Evolutionary conservation across 805 yeast species (phyloP), one percentile per base, ranked within the genome.

Genomic region (Diddensiella caesifluorescens): DNA sequence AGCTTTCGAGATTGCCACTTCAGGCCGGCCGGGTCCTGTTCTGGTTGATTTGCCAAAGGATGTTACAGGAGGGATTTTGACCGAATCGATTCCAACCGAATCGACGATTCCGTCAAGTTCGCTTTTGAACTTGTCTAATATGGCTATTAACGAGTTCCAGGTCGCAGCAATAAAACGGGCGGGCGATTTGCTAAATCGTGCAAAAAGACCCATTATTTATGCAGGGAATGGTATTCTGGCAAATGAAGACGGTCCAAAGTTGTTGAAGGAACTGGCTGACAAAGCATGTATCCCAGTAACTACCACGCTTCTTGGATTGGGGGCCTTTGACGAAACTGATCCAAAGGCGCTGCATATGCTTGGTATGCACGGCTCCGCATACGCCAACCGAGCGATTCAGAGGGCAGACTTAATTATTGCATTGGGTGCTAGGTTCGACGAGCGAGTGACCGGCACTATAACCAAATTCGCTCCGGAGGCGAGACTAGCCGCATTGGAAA

Each of bases 11-110:
- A 92, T 92, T 51, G 97, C 97, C 47, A 83, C 85, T 32, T 68
- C 84, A 45, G 98, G 98, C 36, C 80, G 98, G 65, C 98, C 98
- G 39, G 98, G 98, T 48, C 98, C 98, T 10, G 98, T 92, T 41
- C 74, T 92, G 55, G 97, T 92, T 35, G 98, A 92, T 66, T 74
- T 92, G 62, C 98, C 98, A 57, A 92, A 92, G 71, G 97, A 92
- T 62, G 97, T 92, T 51, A 92, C 97, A 16, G 95, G 95, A 31
- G 83, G 95, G 18, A 74, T 92, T 50, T 74, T 92, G 57, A 78
- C 83, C 57, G 77, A 80, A 52, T 82, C 95, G 45, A 88, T 92
- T 53, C 98, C 98, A 43, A 83, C 94, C 36, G 73, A 87, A 52
- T 94, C 96, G 20, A 76, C 83, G 38, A 61, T 68, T 34, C 72